A percentile compares a stretch with the other conserved stretches of the same genome.
These are phyloP conservation scores for Beauveria asiatica DNA, from an alignment of 2,329 filamentous ascomycete genomes.

Conservation along the genomic window DNA sequence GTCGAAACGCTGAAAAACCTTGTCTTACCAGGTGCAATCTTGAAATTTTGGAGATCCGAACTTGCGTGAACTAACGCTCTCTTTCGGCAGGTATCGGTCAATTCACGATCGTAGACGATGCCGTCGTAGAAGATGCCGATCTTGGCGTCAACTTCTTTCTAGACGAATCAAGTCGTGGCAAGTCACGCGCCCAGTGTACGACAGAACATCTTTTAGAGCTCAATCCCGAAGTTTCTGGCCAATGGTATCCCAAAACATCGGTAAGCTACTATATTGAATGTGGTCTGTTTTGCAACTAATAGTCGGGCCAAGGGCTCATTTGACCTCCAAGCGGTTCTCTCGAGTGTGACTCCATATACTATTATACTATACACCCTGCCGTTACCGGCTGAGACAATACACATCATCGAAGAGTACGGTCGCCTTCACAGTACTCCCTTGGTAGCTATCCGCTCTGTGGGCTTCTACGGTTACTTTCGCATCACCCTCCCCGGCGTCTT, in stretches of 20 bases:
- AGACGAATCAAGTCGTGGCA: constrained; percentile 67
- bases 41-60: not conserved
- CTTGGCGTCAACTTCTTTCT: constrained; percentile 97
- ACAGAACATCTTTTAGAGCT: constrained; percentile 73
- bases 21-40: constrained; percentile 64
- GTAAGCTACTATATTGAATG: constrained; percentile 21
- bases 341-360: constrained; percentile 35
- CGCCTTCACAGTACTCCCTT: constrained; percentile 58
- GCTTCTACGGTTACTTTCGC: constrained; percentile 88
- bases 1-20: constrained; percentile 93
- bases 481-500: constrained; percentile 69
- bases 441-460: constrained; percentile 77
- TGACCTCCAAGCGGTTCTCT: constrained; percentile 34
- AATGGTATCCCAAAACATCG: constrained; percentile 50
- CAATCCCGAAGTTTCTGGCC: constrained; percentile 83
- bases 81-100: constrained; percentile 63
- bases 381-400: constrained; percentile 34
- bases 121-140: constrained; percentile 69
- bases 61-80: not conserved
- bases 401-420: constrained; percentile 38
- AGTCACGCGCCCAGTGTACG: constrained; percentile 68
- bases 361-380: constrained; percentile 48
- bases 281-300: constrained; percentile 4
- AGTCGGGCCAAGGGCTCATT: constrained; percentile 19
- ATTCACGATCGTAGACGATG: constrained; percentile 83